Conservation (phyloP, 768 basidiomycete species). For the Sistotremastrum niveocremeum region DNA sequence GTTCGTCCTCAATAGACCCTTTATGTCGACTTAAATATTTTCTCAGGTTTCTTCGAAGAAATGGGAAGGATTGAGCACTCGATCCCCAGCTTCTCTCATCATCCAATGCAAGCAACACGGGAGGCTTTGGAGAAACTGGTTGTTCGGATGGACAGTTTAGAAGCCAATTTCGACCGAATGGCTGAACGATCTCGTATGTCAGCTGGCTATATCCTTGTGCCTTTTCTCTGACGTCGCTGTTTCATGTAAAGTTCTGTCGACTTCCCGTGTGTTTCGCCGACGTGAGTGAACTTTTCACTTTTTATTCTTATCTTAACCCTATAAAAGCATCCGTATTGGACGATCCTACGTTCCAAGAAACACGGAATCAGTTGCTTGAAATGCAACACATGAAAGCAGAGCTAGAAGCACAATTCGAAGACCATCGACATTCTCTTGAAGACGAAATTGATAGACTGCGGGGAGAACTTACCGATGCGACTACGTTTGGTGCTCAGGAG, state of each 20-base stretch:
- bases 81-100: conserved; percentile 32
- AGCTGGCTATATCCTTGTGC: neutral
- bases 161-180: conserved; percentile 72
- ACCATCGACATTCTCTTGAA: conserved; percentile 42
- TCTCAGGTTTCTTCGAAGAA: conserved; percentile 42
- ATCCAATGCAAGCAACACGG: conserved; percentile 53
- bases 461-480: conserved; percentile 26
- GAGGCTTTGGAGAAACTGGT: conserved; percentile 53
- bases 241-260: conserved; percentile 47
- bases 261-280: conserved; percentile 57
- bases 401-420: conserved; percentile 44
- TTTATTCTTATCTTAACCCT: conserved; percentile 3
- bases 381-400: conserved; percentile 41
- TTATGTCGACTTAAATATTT: conserved; percentile 2
- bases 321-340: conserved; percentile 55
- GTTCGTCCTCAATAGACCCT: conserved; percentile 7
- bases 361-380: conserved; percentile 51
- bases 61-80: conserved; percentile 50
- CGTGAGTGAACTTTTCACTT: conserved; percentile 33
- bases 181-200: conserved; percentile 71
- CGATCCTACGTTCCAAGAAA: conserved; percentile 59
- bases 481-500: conserved; percentile 27
- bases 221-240: conserved; percentile 3
- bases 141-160: conserved; percentile 64
- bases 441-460: conserved; percentile 44